A percentile compares a stretch with the other conserved stretches of the same genome.
phyloP scores from a whole-genome alignment of 2,329 filamentous ascomycete species.

The Pestalotiopsis sp. region DNA sequence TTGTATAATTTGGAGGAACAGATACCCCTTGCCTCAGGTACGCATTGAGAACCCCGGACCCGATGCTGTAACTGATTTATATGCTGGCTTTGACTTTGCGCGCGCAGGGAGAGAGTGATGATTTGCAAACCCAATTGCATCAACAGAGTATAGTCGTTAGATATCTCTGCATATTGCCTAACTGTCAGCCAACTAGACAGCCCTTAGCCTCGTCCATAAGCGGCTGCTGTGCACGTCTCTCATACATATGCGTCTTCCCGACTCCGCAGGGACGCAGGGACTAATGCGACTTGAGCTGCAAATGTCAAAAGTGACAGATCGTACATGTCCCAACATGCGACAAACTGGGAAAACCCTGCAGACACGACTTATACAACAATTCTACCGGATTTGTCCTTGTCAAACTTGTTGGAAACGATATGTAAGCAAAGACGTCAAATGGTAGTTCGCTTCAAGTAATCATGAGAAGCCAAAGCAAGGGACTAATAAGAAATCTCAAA shows the following conservation, averaged over 20 bases:
- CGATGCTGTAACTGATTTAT: too few species aligned
- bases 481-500: too few species aligned
- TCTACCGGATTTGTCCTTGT: too few species aligned
- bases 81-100: not conserved
- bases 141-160: not conserved
- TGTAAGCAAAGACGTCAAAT: too few species aligned
- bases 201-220: not conserved
- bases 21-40: too few species aligned
- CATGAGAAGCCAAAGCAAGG: too few species aligned
- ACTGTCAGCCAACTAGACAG: not conserved
- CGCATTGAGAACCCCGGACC: too few species aligned
- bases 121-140: not conserved
- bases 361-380: not conserved
- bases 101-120: not conserved
- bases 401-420: too few species aligned
- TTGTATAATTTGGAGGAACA: too few species aligned
- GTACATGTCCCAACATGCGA: not conserved
- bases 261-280: not conserved
- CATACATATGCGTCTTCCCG: not conserved
- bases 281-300: not conserved
- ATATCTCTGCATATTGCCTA: not conserved
- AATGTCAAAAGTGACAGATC: not conserved
- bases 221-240: not conserved
- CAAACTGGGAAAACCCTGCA: not conserved
- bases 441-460: too few species aligned